phyloP scores from a whole-genome alignment of 345 rosid species.

The Boechera divaricarpa region DNA sequence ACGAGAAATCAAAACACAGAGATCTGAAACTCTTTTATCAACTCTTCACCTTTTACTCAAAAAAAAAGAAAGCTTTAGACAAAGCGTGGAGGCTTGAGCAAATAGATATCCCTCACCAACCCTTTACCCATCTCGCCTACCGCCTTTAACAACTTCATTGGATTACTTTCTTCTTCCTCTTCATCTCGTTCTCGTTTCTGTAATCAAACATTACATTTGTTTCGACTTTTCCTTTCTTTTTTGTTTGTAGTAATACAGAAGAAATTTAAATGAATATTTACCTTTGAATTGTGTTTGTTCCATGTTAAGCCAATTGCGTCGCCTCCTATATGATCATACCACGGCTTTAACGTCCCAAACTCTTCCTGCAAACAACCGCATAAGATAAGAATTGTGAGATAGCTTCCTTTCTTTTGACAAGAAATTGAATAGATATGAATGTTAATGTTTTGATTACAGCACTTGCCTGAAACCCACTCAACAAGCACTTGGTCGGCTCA shows the following conservation, averaged over 20 bases:
- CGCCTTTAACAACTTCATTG: constrained; percentile 57
- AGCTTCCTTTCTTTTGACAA: neutral
- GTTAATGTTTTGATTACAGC: neutral
- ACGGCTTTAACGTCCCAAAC: constrained; percentile 61
- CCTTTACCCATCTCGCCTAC: constrained; percentile 86
- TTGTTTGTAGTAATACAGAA: constrained; percentile 5
- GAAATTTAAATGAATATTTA: constrained; percentile 27
- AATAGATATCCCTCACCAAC: constrained; percentile 66
- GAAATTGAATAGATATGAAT: neutral
- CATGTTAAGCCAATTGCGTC: constrained; percentile 88
- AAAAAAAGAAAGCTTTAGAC: neutral
- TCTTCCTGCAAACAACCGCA: constrained; percentile 56
- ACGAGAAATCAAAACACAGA: neutral
- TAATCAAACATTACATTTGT: constrained; percentile 25
- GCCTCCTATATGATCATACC: constrained; percentile 91
- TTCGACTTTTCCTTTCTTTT: neutral
- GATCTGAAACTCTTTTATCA: neutral
- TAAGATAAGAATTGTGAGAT: constrained; percentile 18
- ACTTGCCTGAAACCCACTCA: constrained; percentile 75
- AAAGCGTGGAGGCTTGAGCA: constrained; percentile 66
- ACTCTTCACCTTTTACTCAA: neutral
- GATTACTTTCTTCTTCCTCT: constrained; percentile 51
- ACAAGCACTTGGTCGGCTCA: constrained; percentile 73
- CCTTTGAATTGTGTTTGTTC: constrained; percentile 68
- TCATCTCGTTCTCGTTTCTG: constrained; percentile 78